Conservation (phyloP, 257 asterid genomes). For the Jaltomata sinuosa region DNA sequence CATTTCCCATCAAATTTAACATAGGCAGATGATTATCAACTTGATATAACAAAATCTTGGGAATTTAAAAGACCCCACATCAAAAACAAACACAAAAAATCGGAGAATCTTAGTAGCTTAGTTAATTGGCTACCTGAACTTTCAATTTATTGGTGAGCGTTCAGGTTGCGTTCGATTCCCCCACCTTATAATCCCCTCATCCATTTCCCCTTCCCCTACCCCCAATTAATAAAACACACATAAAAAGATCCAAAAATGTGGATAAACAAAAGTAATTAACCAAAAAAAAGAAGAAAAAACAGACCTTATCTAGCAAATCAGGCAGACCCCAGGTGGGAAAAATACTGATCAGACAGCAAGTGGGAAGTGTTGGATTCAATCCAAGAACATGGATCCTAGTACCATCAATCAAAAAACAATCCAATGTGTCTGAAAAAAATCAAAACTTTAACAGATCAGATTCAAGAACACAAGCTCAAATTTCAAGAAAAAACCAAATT, state of each 20-base stretch:
- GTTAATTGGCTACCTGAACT: neutral
- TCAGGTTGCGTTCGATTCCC: neutral
- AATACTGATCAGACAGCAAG: conserved; percentile 47
- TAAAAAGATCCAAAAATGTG: conserved; percentile 39
- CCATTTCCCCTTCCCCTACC: neutral
- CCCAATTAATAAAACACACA: conserved; percentile 9
- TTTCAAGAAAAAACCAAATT: no score
- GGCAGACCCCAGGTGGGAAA: conserved; percentile 48
- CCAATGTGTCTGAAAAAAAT: neutral
- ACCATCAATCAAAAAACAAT: conserved; percentile 1
- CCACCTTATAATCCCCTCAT: neutral
- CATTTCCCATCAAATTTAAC: no score
- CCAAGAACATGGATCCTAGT: neutral
- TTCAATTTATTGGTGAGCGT: neutral
- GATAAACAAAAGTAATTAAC: neutral
- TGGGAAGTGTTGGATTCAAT: conserved; percentile 34
- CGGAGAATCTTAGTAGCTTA: neutral
- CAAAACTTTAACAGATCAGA: neutral
- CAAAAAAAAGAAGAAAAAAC: conserved; percentile 4
- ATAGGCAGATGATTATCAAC: conserved; percentile 3
- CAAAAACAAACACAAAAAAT: no score
- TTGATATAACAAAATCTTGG: conserved; percentile 3
- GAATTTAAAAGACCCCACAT: neutral
- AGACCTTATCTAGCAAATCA: conserved; percentile 66
- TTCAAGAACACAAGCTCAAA: neutral